Percentiles rank a stretch among this genome's conserved stretches.
phyloP scores from a whole-genome alignment of 148 eudicot species.

The Selenicereus undatus region DNA sequence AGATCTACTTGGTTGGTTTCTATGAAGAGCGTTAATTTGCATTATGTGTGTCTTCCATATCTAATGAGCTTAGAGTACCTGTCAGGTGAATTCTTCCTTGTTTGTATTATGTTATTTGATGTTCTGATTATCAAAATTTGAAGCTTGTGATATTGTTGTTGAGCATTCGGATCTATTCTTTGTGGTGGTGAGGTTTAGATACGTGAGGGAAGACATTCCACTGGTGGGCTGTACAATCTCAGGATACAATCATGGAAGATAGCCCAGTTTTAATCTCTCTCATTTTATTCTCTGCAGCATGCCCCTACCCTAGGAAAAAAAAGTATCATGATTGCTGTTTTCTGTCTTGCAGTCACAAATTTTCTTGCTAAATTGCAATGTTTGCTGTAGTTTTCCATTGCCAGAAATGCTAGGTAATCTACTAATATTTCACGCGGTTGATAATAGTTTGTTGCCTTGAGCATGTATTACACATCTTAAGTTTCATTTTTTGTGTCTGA shows the following conservation, averaged over 20 bases:
- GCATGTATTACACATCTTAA: neutral
- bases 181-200: slow-evolving; percentile 46
- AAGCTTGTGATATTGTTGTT: slow-evolving; percentile 1
- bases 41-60: too few species aligned
- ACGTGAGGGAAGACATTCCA: slow-evolving; percentile 86
- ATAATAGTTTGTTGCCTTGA: neutral
- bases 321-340: slow-evolving; percentile 11
- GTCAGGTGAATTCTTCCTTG: slow-evolving; percentile 52
- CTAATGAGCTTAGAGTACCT: slow-evolving; percentile 92
- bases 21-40: slow-evolving; percentile 95
- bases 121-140: neutral
- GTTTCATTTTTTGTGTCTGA: slow-evolving; percentile 14
- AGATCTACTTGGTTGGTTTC: slow-evolving; percentile 88
- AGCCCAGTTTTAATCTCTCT: slow-evolving; percentile 44
- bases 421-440: neutral
- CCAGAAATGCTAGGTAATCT: too few species aligned
- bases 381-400: too few species aligned
- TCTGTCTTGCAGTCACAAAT: too few species aligned
- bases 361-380: too few species aligned
- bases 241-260: slow-evolving; percentile 80
- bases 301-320: too few species aligned
- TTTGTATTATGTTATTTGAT: neutral
- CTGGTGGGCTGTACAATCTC: slow-evolving; percentile 80
- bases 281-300: too few species aligned
- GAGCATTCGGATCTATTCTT: slow-evolving; percentile 22